Evolutionary conservation across 352 stramenopile species (phyloP).

Genomic region (Phytophthora multivora): DNA sequence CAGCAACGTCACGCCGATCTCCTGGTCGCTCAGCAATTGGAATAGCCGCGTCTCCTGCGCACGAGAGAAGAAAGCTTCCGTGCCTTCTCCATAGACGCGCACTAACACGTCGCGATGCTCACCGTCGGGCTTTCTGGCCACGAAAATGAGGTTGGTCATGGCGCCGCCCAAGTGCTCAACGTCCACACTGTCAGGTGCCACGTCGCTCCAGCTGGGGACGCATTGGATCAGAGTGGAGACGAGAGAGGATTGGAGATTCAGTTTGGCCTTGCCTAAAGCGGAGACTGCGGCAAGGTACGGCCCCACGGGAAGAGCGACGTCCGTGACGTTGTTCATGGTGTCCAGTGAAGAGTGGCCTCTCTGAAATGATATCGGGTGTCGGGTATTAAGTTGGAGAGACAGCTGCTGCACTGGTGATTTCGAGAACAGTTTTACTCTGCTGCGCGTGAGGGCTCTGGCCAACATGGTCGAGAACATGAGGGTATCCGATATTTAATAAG

Average conservation of each 20-base stretch:
- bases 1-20: conserved; percentile 77
- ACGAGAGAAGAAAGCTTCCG: conserved; percentile 82
- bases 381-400: conserved; percentile 4
- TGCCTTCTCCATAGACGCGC: conserved; percentile 83
- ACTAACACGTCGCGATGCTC: conserved; percentile 73
- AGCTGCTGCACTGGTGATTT: not conserved
- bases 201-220: conserved; percentile 63
- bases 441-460: not conserved
- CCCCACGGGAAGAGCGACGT: conserved; percentile 44
- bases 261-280: conserved; percentile 67
- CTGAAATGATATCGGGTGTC: not conserved
- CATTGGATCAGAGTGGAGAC: conserved; percentile 59
- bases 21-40: conserved; percentile 63
- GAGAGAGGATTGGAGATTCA: conserved; percentile 69
- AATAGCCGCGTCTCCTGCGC: conserved; percentile 80
- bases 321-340: conserved; percentile 9
- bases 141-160: conserved; percentile 90
- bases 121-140: conserved; percentile 65
- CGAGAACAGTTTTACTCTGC: no score
- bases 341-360: not conserved
- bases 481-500: no score
- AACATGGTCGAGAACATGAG: not conserved
- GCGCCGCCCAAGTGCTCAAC: conserved; percentile 73
- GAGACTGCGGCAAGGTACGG: conserved; percentile 40
- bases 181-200: conserved; percentile 61